These are phyloP conservation scores for Cicer judaicum DNA, from an alignment of 306 rosid species.

Conservation along the genomic window DNA sequence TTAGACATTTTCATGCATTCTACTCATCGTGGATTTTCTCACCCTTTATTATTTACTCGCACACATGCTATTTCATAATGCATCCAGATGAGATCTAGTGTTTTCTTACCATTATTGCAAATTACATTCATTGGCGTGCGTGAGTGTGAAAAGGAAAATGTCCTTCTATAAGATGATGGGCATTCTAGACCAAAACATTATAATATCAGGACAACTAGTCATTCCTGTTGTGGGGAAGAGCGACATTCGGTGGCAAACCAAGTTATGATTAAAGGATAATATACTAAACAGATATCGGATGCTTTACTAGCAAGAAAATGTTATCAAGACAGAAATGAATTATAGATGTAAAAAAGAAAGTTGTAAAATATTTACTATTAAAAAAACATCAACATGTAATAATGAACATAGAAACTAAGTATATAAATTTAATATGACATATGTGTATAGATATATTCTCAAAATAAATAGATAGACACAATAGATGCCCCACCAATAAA, in stretches of 20 bases:
- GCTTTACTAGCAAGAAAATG: constrained; percentile 51
- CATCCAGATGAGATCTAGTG: not conserved
- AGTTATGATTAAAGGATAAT: constrained; percentile 44
- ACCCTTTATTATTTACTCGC: constrained; percentile 29
- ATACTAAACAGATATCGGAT: constrained; percentile 37
- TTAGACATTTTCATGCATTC: constrained; percentile 37
- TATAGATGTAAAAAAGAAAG: constrained; percentile 40
- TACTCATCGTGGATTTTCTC: constrained; percentile 36
- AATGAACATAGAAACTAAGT: not conserved
- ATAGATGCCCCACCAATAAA: constrained; percentile 37
- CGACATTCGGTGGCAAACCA: constrained; percentile 39
- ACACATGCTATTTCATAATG: constrained; percentile 39
- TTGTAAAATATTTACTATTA: not conserved
- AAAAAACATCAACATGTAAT: not conserved
- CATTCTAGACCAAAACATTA: constrained; percentile 29
- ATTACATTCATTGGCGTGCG: not conserved
- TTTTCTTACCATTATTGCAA: constrained; percentile 30
- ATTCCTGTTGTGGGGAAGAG: constrained; percentile 38
- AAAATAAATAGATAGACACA: constrained; percentile 21
- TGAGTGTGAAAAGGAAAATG: constrained; percentile 21
- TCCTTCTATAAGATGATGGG: constrained; percentile 24
- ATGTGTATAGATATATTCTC: constrained; percentile 4
- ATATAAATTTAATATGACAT: not conserved
- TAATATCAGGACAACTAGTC: constrained; percentile 38
- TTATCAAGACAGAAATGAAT: constrained; percentile 41